These are phyloP conservation scores for Pseudocercospora eumusae DNA, from an alignment of 2,329 filamentous ascomycete genomes.

Conservation along the genomic window DNA sequence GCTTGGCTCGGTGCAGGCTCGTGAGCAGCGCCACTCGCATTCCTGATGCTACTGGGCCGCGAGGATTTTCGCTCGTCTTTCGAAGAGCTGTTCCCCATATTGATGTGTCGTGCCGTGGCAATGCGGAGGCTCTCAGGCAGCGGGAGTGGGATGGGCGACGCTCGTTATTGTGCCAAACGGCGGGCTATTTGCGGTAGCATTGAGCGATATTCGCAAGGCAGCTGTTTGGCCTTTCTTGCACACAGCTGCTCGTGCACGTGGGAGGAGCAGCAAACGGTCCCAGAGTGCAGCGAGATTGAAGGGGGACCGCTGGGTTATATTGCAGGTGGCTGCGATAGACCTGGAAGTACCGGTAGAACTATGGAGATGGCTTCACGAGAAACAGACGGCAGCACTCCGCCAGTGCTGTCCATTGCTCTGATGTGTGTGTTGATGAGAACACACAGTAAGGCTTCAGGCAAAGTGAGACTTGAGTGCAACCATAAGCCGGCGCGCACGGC, in stretches of 20 bases:
- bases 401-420: not conserved
- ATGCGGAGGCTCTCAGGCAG: constrained; percentile 12
- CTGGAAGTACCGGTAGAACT: too few species aligned
- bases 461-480: too few species aligned
- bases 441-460: constrained; percentile 2
- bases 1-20: constrained; percentile 33
- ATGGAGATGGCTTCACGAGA: not conserved
- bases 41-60: constrained; percentile 40
- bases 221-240: constrained; percentile 19
- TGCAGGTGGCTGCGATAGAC: too few species aligned
- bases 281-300: not conserved
- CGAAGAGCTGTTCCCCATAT: constrained; percentile 53
- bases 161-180: constrained; percentile 5
- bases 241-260: constrained; percentile 14
- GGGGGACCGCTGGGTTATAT: not conserved
- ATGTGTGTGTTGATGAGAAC: not conserved
- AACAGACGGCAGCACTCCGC: not conserved
- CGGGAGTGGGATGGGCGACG: not conserved
- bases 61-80: constrained; percentile 48
- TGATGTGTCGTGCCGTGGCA: constrained; percentile 23
- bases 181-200: constrained; percentile 13
- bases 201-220: constrained; percentile 16
- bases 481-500: constrained; percentile 4
- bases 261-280: constrained; percentile 11
- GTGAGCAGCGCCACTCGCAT: constrained; percentile 34